phyloP scores from a whole-genome alignment of 176 grass and related monocot genomes.

The Alloteropsis semialata region DNA sequence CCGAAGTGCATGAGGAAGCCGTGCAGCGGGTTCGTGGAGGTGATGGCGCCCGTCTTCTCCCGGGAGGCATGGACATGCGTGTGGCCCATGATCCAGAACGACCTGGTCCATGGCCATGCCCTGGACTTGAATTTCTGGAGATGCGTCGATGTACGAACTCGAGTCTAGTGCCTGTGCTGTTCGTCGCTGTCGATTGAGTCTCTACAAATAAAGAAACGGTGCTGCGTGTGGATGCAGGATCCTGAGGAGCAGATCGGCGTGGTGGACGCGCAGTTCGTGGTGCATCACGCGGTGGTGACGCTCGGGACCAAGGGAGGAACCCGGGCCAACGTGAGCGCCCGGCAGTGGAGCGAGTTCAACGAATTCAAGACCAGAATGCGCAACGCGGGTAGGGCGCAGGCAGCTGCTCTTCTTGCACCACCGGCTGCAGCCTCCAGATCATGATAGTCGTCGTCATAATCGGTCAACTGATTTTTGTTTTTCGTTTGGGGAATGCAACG shows the following conservation, averaged over 20 bases:
- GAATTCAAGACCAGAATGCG: not conserved
- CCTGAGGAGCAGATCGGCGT: conserved; percentile 2
- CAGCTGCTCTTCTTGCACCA: not conserved
- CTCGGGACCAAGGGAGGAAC: not conserved
- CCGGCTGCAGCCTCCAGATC: not conserved
- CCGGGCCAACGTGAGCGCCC: not conserved
- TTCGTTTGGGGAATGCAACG: no score
- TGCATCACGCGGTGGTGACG: not conserved
- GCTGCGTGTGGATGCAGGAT: not conserved
- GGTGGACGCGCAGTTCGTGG: conserved; percentile 26
- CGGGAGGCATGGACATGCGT: conserved; percentile 35
- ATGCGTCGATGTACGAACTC: conserved; percentile 20
- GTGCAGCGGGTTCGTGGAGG: conserved; percentile 42
- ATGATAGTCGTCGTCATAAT: no score
- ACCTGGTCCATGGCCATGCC: conserved; percentile 16
- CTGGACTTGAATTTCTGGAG: conserved; percentile 33
- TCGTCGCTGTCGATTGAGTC: not conserved
- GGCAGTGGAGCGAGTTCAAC: not conserved
- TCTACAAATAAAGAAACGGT: not conserved
- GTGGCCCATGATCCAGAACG: conserved; percentile 45
- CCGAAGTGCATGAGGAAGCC: not conserved
- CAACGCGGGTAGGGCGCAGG: not conserved
- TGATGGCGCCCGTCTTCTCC: conserved; percentile 40
- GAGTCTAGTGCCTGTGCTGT: not conserved
- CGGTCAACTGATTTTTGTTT: no score